Evolutionary conservation across 495 filamentous ascomycete species (phyloP), one percentile per base, ranked within the genome.

Genomic region (Lasiosphaeris hirsuta): DNA sequence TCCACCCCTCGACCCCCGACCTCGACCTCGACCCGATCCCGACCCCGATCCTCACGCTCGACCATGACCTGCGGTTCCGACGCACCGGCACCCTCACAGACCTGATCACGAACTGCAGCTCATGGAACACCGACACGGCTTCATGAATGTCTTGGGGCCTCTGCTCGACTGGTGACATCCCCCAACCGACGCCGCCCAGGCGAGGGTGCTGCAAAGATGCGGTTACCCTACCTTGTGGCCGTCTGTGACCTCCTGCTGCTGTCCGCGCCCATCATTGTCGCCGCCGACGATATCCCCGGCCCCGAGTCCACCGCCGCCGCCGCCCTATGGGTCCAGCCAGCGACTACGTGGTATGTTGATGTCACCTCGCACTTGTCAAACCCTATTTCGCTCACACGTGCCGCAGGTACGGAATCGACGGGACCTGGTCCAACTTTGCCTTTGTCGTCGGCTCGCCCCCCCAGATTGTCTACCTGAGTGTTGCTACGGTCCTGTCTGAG

Each of bases 391-490:
- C 50, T 66, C 60, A 70, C 70, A 51, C 34, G 45, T 60, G 43
- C 53, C 33, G 10, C 64, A 77, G 76, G 75, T 75, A 76, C 63
- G 77, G 77, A 5, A 69, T 75, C 53, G 78, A 81, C 56, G 78
- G 78, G 14, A 75, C 63, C 50, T 85, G 78, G 78, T 81, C 78
- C 18, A 74, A 72, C 44, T 73, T 85, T 51, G 70, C 73, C 10
- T 71, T 87, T 51, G 77, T 74, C 46, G 72, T 86, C 4, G 85
- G 85, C 33, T 75, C 75, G n/a, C 76, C 80, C 17, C 69, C 73
- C 11, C 82, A 86, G 66, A 74, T 79, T 47, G 67, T 86, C 5
- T 80, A 84, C 56, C 74, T 85, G 48, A 74, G 80, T 30, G 72
- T 79, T 41, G 82, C 79, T 57, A 87, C 84, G 3, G 75, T 75